Evolutionary conservation across 805 yeast genomes (phyloP), one percentile per base, ranked within the genome.

Genomic region (Candida insectorum): DNA sequence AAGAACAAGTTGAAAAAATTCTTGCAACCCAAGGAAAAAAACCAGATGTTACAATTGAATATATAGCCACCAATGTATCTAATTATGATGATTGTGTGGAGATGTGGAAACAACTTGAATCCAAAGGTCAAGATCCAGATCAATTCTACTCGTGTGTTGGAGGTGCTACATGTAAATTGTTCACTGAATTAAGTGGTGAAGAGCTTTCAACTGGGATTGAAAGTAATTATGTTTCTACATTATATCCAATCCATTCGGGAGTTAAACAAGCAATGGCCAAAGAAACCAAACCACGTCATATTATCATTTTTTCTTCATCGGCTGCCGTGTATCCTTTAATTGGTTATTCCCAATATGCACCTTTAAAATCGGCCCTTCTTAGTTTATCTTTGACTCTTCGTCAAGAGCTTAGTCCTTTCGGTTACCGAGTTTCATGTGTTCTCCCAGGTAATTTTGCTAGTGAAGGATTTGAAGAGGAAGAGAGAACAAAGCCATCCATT

Each of bases 321-420:
- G 77, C 82, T 7, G 88, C 94, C 2, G 77, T 82, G 44, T 91
- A 77, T 63, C 87, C 96, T 4, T 82, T 91, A 51, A 84, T 87
- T 27, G 99, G 99, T 0, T 93, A 93, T 54, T 73, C 79, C 0
- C 91, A 86, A 48, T 93, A 93, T 53, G 89, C 93, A 0, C 98
- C 99, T 1, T 58, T 79, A 44, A 93, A 93, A 54, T 81, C 86
- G 0, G 95, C 96, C 0, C 55, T 91, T 11, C 72, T 85, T 48
- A 65, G 95, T 0, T 62, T 93, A 10, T 80, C 88, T 0, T 84
- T 83, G 30, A 66, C 83, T 5, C 59, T 93, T 34, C 77, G 96
- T 41, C 96, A 89, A 46, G 99, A 93, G 54, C 67, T 83, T 26
- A 49, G 69, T 1, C 81, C 83, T 5, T 80, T 77, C 48, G 73